phyloP scores from a whole-genome alignment of 805 yeast genomes.

The Kodamaea jinghongensis region DNA sequence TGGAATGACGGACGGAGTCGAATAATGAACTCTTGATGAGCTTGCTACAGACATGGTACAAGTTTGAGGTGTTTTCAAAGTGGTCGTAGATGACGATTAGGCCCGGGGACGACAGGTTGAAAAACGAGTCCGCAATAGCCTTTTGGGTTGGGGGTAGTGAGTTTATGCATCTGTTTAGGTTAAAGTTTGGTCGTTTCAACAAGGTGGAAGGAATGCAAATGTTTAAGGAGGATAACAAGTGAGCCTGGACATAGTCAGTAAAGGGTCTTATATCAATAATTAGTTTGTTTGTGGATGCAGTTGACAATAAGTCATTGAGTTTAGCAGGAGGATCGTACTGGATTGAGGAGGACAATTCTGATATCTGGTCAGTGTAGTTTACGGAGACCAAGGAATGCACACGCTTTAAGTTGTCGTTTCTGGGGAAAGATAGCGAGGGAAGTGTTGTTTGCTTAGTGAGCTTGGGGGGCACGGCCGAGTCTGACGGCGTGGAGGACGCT shows the following conservation, averaged over 20 bases:
- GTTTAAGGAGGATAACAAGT: conserved; percentile 62
- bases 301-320: too few species aligned
- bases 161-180: conserved; percentile 57
- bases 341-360: conserved; percentile 21
- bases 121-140: conserved; percentile 35
- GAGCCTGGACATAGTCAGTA: conserved; percentile 62
- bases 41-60: conserved; percentile 49
- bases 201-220: conserved; percentile 89
- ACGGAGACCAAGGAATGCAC: conserved; percentile 19
- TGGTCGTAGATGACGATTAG: conserved; percentile 47
- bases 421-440: conserved; percentile 18
- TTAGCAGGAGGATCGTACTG: conserved; percentile 15
- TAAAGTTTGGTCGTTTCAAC: conserved; percentile 70
- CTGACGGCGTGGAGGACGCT: not conserved
- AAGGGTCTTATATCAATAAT: conserved; percentile 79
- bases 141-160: conserved; percentile 58
- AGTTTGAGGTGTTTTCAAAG: conserved; percentile 32
- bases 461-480: conserved; percentile 6
- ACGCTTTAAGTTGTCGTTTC: conserved; percentile 23
- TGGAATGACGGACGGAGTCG: conserved; percentile 24
- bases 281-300: conserved; percentile 21
- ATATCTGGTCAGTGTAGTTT: conserved; percentile 21
- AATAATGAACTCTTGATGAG: conserved; percentile 32
- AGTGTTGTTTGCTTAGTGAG: conserved; percentile 20
- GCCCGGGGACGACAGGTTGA: conserved; percentile 15